Evolutionary conservation across 2,329 filamentous ascomycete genomes (phyloP).

Genomic region (Colletotrichum australisinense): DNA sequence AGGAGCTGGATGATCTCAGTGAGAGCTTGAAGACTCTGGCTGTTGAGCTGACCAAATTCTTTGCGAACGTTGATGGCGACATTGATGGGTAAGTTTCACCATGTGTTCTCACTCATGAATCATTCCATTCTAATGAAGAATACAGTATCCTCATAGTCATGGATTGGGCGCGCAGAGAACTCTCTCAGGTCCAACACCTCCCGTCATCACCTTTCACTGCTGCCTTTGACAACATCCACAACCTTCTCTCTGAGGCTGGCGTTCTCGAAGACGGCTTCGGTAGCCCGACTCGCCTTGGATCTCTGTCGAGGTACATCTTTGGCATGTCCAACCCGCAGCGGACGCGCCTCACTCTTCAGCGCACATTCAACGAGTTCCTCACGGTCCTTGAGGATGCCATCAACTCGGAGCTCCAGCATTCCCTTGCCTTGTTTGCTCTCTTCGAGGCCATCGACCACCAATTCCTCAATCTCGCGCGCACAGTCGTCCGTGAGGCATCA

Average conservation of each 20-base stretch:
- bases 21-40: conserved; percentile 88
- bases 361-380: conserved; percentile 90
- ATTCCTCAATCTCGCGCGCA: conserved; percentile 88
- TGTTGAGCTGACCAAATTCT: conserved; percentile 89
- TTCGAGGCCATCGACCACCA: conserved; percentile 93
- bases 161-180: conserved; percentile 93
- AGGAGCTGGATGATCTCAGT: conserved; percentile 85
- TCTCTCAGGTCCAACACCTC: conserved; percentile 74
- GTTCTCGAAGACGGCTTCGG: conserved; percentile 66
- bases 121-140: neutral
- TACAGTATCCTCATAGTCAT: conserved; percentile 88
- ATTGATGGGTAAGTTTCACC: conserved; percentile 75
- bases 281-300: conserved; percentile 75
- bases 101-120: conserved; percentile 15
- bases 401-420: conserved; percentile 83
- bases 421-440: conserved; percentile 83
- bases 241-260: conserved; percentile 74
- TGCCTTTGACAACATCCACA: conserved; percentile 86
- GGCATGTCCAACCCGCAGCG: conserved; percentile 85
- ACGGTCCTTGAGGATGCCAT: conserved; percentile 90
- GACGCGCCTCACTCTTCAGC: conserved; percentile 82
- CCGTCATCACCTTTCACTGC: conserved; percentile 74
- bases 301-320: conserved; percentile 77
- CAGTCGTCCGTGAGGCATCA: conserved; percentile 85
- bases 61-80: conserved; percentile 92